These are phyloP conservation scores for Lathyrus aphaca DNA, from an alignment of 306 rosid species.

Conservation along the genomic window DNA sequence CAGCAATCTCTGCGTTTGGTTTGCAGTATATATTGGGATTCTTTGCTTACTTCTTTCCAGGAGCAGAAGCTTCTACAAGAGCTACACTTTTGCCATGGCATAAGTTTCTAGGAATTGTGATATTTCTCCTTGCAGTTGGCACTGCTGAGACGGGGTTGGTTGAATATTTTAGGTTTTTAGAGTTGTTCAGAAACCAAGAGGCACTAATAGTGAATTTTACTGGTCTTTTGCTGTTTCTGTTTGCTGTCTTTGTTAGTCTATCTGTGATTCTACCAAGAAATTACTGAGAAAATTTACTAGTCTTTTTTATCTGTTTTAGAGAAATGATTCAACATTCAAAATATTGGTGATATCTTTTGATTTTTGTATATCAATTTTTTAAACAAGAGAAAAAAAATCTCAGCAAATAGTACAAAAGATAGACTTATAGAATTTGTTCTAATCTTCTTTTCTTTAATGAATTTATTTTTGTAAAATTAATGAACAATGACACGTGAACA, in stretches of 20 bases:
- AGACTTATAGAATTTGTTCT: no score
- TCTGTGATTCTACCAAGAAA: conserved; percentile 56
- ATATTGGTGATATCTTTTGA: background rate
- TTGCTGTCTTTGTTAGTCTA: conserved; percentile 53
- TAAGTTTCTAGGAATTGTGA: conserved; percentile 54
- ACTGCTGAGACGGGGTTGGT: conserved; percentile 58
- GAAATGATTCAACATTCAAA: background rate
- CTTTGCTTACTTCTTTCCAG: conserved; percentile 54
- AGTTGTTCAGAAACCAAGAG: conserved; percentile 34
- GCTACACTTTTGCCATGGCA: conserved; percentile 68
- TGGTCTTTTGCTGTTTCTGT: conserved; percentile 63
- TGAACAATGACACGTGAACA: no score
- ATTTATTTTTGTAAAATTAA: no score
- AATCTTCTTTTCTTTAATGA: no score
- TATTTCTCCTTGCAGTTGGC: conserved; percentile 54
- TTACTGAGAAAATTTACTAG: conserved; percentile 2
- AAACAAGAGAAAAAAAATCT: no score
- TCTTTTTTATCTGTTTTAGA: background rate
- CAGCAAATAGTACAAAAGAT: no score
- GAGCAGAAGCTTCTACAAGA: conserved; percentile 52
- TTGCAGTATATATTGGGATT: conserved; percentile 63
- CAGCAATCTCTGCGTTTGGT: conserved; percentile 54
- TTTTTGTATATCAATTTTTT: no score
- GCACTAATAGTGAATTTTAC: conserved; percentile 64
- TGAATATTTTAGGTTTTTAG: conserved; percentile 26